Evolutionary conservation across 1,284 basidiomycete species (phyloP), one percentile per base, ranked within the genome.

Genomic region (Mycena sp.): DNA sequence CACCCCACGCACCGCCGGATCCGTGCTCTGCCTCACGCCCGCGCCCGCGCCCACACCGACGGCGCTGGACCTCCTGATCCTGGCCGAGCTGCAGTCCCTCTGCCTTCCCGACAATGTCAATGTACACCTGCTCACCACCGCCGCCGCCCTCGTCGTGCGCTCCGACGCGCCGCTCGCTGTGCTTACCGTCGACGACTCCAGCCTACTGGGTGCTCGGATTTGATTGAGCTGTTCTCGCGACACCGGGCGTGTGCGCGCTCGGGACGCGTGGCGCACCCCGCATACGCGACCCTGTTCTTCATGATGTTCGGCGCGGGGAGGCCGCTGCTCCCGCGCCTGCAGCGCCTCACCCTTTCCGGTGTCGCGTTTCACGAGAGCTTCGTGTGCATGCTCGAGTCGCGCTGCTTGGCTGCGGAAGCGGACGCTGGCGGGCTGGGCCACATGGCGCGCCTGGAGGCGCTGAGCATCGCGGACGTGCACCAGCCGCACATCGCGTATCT

Each of bases 131-230:
- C n/a, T 61, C 0, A 17, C 41, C 2, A 50, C 59, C 14, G 6
- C 56, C 3, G 40, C 49, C 12, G 35, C 28, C 53, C 45, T 61
- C 29, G n/a, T 61, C 0, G 44, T 55, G 25, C 45, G 53, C 14
- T 61, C 59, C 30, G 48, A 44, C 51, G 52, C 52, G 7, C 16
- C 53, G 16, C 53, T 29, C 14, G 38, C 29, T 1, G 16, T 40
- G 6, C 23, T 61, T 12, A 30, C 35, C 30, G 56, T 56, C 40
- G 46, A 56, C 46, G 25, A 35, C 6, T 56, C 56, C n/a, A 9
- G 2, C 6, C 4, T 12, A 14, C 14, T n/a, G n/a, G n/a, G n/a
- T n/a, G n/a, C 14, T 44, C 38, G 2, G 28, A 14, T 3, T 45
- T 50, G 6, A 28, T 61, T 17, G 40, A 30, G 4, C 1, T 61